Percentiles rank a stretch among this genome's conserved stretches.
Evolutionary conservation across 2,329 filamentous ascomycete species (phyloP).

Genomic region (Penicillium sp.): DNA sequence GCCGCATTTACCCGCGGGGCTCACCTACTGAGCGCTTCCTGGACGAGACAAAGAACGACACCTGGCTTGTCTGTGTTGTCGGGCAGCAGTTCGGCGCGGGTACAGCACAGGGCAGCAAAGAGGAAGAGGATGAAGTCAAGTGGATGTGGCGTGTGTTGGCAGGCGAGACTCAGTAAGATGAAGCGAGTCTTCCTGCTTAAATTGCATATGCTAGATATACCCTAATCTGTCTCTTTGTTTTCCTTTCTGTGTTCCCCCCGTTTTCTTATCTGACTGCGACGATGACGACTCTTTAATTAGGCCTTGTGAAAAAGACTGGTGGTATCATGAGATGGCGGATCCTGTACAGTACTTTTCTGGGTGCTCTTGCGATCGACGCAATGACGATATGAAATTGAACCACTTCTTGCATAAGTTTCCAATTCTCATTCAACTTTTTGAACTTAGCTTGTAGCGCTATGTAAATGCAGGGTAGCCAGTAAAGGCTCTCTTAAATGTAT

Average conservation of each 20-base stretch:
- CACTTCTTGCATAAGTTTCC: not conserved
- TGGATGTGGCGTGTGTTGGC: constrained; percentile 44
- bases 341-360: constrained; percentile 25
- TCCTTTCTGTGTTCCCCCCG: not conserved
- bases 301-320: constrained; percentile 16
- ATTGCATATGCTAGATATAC: constrained; percentile 14
- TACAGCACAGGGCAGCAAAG: constrained; percentile 39
- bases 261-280: constrained; percentile 1
- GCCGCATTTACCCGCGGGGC: constrained; percentile 76
- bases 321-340: constrained; percentile 21
- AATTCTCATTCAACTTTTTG: not conserved
- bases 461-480: not conserved
- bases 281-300: constrained; percentile 7
- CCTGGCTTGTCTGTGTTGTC: constrained; percentile 80
- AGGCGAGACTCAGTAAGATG: constrained; percentile 24
- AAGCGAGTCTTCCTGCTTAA: not conserved
- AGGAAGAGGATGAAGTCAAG: constrained; percentile 43
- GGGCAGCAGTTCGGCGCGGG: constrained; percentile 50
- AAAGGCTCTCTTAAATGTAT: constrained; percentile 4
- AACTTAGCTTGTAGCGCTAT: not conserved
- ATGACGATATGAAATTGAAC: constrained; percentile 18
- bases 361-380: constrained; percentile 15
- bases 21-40: constrained; percentile 73
- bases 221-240: constrained; percentile 8
- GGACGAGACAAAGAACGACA: constrained; percentile 65